Percentiles rank a stretch among this genome's conserved stretches.
phyloP scores from a whole-genome alignment of 352 stramenopile genomes.

The Thalassiosira ordinaria region DNA sequence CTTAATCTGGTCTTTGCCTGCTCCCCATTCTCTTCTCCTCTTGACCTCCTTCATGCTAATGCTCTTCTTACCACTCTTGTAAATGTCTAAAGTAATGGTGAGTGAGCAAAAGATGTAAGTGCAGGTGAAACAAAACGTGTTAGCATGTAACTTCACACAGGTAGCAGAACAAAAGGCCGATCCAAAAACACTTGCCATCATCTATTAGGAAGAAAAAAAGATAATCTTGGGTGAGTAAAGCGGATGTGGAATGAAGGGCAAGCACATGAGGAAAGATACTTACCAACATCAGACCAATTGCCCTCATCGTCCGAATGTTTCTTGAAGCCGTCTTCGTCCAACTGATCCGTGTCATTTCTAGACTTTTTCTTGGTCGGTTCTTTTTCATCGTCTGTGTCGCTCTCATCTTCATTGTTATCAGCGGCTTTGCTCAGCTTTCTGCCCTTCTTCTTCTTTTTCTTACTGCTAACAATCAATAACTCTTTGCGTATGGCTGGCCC shows the following conservation, averaged over 20 bases:
- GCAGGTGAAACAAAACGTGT: neutral
- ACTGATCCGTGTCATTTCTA: constrained; percentile 30
- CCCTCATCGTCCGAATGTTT: constrained; percentile 80
- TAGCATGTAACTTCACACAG: too few species aligned
- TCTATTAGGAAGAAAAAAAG: too few species aligned
- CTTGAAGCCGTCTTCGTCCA: constrained; percentile 80
- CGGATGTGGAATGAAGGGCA: too few species aligned
- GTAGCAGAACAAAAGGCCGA: too few species aligned
- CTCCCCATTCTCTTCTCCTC: constrained; percentile 77
- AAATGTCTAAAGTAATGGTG: constrained; percentile 39
- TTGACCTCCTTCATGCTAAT: constrained; percentile 82
- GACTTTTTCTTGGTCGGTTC: constrained; percentile 44
- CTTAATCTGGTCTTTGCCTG: constrained; percentile 73
- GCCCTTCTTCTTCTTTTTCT: constrained; percentile 70
- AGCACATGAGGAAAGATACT: too few species aligned
- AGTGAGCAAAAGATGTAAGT: neutral
- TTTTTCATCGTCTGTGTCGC: constrained; percentile 41
- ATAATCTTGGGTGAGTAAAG: too few species aligned
- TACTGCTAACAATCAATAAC: constrained; percentile 76
- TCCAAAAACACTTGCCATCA: constrained; percentile 66
- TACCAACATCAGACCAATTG: constrained; percentile 81
- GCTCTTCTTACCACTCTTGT: constrained; percentile 47
- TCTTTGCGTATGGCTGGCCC: constrained; percentile 67
- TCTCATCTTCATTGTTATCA: constrained; percentile 27
- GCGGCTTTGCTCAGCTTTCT: constrained; percentile 40